Evolutionary conservation across 164 flowering plant genomes (phyloP).

Genomic region (Vitis rupestris): DNA sequence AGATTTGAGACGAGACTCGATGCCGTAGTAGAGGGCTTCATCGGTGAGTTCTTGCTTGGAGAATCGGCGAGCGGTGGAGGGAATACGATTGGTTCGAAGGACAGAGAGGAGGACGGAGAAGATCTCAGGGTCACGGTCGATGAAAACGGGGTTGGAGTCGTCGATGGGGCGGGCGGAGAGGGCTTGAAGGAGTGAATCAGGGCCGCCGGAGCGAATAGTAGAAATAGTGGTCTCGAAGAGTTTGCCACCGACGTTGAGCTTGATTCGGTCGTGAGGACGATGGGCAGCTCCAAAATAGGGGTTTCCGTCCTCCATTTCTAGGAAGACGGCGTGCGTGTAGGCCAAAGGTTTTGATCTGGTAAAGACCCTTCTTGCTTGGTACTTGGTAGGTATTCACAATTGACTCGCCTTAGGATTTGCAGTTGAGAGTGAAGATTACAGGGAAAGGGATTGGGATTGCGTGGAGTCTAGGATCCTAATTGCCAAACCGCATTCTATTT

Average conservation of each 20-base stretch:
- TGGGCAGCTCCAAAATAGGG: slow-evolving; percentile 11
- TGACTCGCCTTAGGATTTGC: no score
- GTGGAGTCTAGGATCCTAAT: no score
- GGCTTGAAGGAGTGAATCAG: slow-evolving; percentile 71
- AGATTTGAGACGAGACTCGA: slow-evolving; percentile 61
- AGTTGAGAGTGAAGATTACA: no score
- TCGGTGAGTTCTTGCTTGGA: slow-evolving; percentile 76
- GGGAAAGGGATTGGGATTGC: no score
- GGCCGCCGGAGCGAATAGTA: slow-evolving; percentile 65
- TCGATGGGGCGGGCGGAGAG: slow-evolving; percentile 39
- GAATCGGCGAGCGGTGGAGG: slow-evolving; percentile 58
- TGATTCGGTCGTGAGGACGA: slow-evolving; percentile 40
- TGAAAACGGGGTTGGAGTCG: slow-evolving; percentile 55
- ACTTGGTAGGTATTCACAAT: no score
- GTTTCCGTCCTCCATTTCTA: slow-evolving; percentile 11
- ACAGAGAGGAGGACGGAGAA: slow-evolving; percentile 86
- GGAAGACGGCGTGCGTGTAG: no score
- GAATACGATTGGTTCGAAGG: slow-evolving; percentile 75
- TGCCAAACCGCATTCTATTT: no score
- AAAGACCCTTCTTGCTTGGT: no score
- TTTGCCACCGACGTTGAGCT: slow-evolving; percentile 95
- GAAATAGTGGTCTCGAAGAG: slow-evolving; percentile 79
- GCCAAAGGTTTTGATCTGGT: no score
- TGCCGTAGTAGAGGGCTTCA: slow-evolving; percentile 80
- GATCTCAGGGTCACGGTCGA: slow-evolving; percentile 91